These are phyloP conservation scores for Alternaria incomplexa DNA, from an alignment of 2,329 filamentous ascomycete genomes.

Conservation along the genomic window DNA sequence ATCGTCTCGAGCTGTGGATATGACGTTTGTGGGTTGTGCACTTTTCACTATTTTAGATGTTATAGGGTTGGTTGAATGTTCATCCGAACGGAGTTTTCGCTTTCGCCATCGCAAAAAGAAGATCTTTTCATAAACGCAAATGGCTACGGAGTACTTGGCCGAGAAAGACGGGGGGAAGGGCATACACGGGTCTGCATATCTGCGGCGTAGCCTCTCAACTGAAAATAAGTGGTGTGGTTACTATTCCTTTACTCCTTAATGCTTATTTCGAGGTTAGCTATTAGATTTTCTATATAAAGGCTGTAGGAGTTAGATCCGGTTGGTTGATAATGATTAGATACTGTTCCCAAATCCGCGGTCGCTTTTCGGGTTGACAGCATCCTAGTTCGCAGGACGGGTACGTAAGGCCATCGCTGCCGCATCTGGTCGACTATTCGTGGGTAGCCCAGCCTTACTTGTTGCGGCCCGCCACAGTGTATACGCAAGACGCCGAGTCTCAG, in stretches of 20 bases:
- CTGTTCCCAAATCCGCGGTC: background rate
- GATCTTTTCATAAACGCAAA: background rate
- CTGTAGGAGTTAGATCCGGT: constrained; percentile 7
- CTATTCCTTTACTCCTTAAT: background rate
- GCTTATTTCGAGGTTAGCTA: background rate
- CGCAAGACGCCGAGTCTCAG: constrained; percentile 12
- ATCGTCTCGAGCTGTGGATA: background rate
- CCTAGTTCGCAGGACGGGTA: background rate
- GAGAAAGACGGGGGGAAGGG: background rate
- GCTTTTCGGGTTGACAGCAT: background rate
- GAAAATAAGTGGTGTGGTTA: background rate
- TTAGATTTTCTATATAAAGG: background rate
- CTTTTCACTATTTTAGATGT: background rate
- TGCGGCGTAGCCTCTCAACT: background rate
- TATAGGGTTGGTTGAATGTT: background rate
- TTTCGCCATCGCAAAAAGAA: background rate
- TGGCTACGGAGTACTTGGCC: background rate
- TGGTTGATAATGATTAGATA: background rate
- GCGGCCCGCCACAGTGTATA: background rate
- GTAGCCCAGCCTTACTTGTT: background rate
- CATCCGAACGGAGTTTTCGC: background rate
- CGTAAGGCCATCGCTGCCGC: background rate
- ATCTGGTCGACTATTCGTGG: background rate
- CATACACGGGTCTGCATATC: background rate
- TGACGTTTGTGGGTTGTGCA: background rate